A percentile compares a stretch with the other conserved stretches of the same genome.
phyloP scores from a whole-genome alignment of 345 rosid genomes.

The Microthlaspi erraticum region DNA sequence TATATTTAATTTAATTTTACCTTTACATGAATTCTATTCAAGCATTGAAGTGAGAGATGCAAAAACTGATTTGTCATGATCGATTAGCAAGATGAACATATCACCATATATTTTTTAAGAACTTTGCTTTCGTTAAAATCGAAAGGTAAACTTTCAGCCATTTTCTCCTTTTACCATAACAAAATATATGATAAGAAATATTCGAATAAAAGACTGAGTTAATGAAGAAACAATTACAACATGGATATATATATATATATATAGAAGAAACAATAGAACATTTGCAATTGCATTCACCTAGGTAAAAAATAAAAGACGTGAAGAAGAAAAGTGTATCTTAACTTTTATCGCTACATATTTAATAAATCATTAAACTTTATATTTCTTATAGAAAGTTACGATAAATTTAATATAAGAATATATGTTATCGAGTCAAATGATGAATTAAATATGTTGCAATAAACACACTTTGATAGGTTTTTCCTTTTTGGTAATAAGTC shows the following conservation, averaged over 20 bases:
- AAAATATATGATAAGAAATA: not conserved
- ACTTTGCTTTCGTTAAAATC: not conserved
- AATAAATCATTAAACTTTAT: too few species aligned
- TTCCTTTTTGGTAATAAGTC: too few species aligned
- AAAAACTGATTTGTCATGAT: conserved; percentile 17
- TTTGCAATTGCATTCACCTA: not conserved
- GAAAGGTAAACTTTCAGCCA: not conserved
- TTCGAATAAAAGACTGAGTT: not conserved
- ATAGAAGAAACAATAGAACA: not conserved
- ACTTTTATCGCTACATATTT: not conserved
- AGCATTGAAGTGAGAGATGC: conserved; percentile 24
- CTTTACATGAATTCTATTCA: not conserved
- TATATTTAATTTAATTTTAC: too few species aligned
- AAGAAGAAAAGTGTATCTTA: not conserved
- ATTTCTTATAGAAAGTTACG: too few species aligned
- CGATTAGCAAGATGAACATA: conserved; percentile 21
- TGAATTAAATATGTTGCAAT: too few species aligned
- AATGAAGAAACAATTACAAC: not conserved
- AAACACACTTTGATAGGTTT: too few species aligned
- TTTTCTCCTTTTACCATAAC: not conserved
- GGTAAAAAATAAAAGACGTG: not conserved
- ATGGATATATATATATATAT: too few species aligned
- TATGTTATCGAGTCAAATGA: too few species aligned
- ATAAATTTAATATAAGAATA: too few species aligned
- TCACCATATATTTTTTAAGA: not conserved